Conservation (phyloP, 805 yeast genomes). For the Pichia gijzeniarum region DNA sequence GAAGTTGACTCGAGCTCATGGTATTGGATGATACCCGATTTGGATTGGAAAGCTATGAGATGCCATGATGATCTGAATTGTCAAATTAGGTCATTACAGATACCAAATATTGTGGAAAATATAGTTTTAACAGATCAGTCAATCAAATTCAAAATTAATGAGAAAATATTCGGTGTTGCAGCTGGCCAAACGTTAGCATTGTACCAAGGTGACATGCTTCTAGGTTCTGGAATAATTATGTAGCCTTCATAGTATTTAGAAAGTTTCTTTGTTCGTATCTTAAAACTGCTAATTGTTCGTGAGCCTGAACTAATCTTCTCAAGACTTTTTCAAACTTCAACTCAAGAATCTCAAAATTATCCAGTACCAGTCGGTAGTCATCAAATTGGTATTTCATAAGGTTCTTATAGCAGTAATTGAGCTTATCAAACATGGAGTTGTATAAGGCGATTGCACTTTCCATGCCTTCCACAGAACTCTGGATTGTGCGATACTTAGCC, state of each 20-base stretch:
- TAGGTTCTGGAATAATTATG: constrained; percentile 54
- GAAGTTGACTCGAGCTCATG: constrained; percentile 34
- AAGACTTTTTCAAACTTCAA: too few species aligned
- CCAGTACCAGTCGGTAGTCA: too few species aligned
- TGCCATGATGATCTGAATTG: constrained; percentile 25
- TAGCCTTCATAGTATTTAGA: not conserved
- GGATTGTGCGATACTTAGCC: too few species aligned
- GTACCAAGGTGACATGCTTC: constrained; percentile 56
- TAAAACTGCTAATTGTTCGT: too few species aligned
- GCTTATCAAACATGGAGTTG: too few species aligned
- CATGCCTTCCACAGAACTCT: too few species aligned
- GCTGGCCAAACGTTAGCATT: constrained; percentile 84
- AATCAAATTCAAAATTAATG: constrained; percentile 35
- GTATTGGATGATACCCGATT: constrained; percentile 39
- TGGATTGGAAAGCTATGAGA: constrained; percentile 7
- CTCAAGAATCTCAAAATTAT: too few species aligned
- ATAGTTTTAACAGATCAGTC: constrained; percentile 10
- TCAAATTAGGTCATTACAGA: constrained; percentile 73
- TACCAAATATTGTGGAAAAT: constrained; percentile 34
- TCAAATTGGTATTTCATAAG: too few species aligned
- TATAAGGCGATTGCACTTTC: too few species aligned
- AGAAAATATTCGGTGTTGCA: constrained; percentile 66
- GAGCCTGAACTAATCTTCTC: too few species aligned
- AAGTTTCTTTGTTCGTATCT: too few species aligned
- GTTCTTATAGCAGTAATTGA: too few species aligned